A percentile compares a stretch with the other conserved stretches of the same genome.
Conservation (phyloP, 2,329 filamentous ascomycete species). For the Meredithiella fracta region DNA sequence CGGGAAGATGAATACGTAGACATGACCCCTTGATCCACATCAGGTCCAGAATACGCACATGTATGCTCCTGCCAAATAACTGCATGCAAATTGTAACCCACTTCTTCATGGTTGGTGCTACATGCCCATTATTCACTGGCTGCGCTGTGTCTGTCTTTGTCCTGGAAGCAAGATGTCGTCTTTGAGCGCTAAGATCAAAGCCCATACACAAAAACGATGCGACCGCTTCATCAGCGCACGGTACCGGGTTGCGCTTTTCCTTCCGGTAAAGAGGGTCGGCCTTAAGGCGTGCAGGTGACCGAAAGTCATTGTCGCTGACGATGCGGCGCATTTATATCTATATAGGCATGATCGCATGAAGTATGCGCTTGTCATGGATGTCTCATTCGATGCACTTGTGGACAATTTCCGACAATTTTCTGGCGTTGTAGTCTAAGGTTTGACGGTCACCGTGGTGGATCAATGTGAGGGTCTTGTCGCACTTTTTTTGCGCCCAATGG, state of each 20-base stretch:
- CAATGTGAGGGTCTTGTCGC: constrained; percentile 8
- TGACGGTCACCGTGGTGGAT: background rate
- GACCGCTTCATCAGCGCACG: background rate
- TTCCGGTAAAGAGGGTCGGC: background rate
- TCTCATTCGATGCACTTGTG: background rate
- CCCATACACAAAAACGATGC: background rate
- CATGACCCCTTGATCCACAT: background rate
- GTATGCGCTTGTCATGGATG: background rate
- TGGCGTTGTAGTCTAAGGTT: background rate
- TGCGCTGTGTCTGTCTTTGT: too few relatives aligned
- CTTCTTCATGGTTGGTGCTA: too few relatives aligned
- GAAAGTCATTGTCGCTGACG: background rate
- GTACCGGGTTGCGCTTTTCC: background rate
- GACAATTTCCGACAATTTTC: background rate
- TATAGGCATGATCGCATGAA: constrained; percentile 1
- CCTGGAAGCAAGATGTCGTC: background rate
- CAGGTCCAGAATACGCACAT: too few relatives aligned
- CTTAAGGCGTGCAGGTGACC: background rate
- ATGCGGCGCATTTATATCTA: background rate
- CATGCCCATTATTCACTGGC: too few relatives aligned
- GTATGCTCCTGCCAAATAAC: too few relatives aligned
- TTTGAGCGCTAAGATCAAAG: background rate
- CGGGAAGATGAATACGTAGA: background rate
- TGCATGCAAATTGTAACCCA: too few relatives aligned
- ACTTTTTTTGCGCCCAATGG: constrained; percentile 15